phyloP scores from a whole-genome alignment of 148 eudicot species.

The Nepenthes mirabilis region DNA sequence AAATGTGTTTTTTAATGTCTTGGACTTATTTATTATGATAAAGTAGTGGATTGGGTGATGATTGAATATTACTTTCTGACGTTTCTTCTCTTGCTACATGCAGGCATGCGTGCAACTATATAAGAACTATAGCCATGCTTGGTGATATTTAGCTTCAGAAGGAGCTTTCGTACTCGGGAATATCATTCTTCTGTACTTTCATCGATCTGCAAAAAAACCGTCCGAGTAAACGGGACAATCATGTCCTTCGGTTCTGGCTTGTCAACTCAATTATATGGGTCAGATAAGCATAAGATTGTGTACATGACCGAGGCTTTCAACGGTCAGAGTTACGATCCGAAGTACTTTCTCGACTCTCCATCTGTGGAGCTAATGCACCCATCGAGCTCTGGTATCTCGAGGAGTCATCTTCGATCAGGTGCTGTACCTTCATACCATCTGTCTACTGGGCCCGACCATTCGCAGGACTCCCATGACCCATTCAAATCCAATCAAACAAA shows the following conservation, averaged over 20 bases:
- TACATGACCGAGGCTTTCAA: slow-evolving; percentile 14
- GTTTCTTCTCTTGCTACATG: too few species aligned
- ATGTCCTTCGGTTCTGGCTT: slow-evolving; percentile 11
- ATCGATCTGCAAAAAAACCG: too few species aligned
- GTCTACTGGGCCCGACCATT: not conserved
- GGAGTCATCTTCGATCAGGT: slow-evolving; percentile 6
- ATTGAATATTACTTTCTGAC: too few species aligned
- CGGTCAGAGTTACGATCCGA: slow-evolving; percentile 36
- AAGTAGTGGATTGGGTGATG: too few species aligned
- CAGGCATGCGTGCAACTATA: too few species aligned
- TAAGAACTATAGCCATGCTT: too few species aligned
- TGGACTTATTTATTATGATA: too few species aligned
- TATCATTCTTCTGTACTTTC: too few species aligned
- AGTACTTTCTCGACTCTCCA: slow-evolving; percentile 60
- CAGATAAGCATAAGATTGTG: slow-evolving; percentile 28
- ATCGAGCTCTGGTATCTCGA: slow-evolving; percentile 8
- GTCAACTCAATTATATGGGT: slow-evolving; percentile 26
- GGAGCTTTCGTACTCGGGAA: too few species aligned
- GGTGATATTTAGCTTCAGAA: too few species aligned
- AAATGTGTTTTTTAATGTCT: too few species aligned
- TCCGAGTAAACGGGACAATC: slow-evolving; percentile 8
- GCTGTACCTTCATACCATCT: not conserved
- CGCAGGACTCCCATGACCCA: not conserved
- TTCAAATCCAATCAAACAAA: slow-evolving; percentile 15
- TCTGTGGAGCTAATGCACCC: slow-evolving; percentile 47